These are phyloP conservation scores for Allium fistulosum DNA, from an alignment of 106 monocot genomes.

Conservation along the genomic window DNA sequence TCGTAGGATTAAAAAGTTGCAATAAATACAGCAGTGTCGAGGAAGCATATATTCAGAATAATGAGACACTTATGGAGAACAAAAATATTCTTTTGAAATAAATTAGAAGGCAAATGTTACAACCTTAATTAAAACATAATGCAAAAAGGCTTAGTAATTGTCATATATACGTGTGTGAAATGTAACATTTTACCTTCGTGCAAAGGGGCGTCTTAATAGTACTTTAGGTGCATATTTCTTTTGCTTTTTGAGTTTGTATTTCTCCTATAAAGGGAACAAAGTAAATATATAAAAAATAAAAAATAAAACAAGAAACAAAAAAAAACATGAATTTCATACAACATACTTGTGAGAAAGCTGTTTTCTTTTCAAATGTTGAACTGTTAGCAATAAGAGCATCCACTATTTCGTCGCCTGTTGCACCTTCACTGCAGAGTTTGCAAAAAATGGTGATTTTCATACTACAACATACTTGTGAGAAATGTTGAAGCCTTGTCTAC, in stretches of 20 bases:
- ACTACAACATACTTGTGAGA: neutral
- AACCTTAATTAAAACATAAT: too few relatives aligned
- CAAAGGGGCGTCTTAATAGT: constrained; percentile 80
- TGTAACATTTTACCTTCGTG: constrained; percentile 51
- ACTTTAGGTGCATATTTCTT: constrained; percentile 99
- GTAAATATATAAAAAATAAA: constrained; percentile 3
- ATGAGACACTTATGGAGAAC: too few relatives aligned
- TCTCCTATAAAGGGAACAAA: constrained; percentile 50
- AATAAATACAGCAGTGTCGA: too few relatives aligned
- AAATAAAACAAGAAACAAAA: constrained; percentile 2
- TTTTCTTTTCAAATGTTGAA: constrained; percentile 90
- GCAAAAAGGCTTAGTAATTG: too few relatives aligned
- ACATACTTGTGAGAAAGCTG: constrained; percentile 80
- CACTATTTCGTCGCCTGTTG: constrained; percentile 75
- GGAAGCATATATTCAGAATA: too few relatives aligned
- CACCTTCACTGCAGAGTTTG: constrained; percentile 55
- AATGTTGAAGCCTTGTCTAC: neutral
- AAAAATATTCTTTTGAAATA: too few relatives aligned
- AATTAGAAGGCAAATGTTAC: too few relatives aligned
- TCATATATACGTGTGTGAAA: neutral
- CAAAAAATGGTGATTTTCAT: neutral
- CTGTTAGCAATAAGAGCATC: constrained; percentile 97
- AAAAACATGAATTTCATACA: neutral
- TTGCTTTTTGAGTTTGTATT: constrained; percentile 89
- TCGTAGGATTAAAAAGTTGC: too few relatives aligned